Evolutionary conservation across 2,329 filamentous ascomycete species (phyloP), one percentile per base, ranked within the genome.

Genomic region (Epichloe gansuensis): DNA sequence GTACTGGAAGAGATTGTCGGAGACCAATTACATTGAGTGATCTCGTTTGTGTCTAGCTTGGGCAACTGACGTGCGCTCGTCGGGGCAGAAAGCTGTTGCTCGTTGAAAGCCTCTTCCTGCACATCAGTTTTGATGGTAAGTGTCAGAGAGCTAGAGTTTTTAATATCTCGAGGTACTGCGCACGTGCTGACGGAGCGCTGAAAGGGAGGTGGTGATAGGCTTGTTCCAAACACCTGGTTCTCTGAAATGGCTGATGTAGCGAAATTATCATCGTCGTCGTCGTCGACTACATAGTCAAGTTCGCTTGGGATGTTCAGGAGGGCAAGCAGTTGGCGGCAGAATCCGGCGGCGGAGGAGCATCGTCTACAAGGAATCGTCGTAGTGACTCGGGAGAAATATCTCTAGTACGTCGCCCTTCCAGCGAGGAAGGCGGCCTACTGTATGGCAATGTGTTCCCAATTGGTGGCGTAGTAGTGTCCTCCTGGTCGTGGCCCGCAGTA

Each of bases 181-280:
- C n/a, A 56, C 15, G 63, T 63, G 46, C 65, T 64, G 4, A 54
- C 57, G 17, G 58, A 59, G 23, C 73, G 71, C 55, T 70, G 71
- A 44, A 71, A 69, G 0, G 78, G 78, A 1, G 78, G 77, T 8
- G 78, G 77, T 2, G 78, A 80, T 15, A 81, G 65, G 42, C 69
- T 65, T 1, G 75, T 77, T 21, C 68, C 62, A 54, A 70, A 75
- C 1, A 69, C 62, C 23, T 70, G 66, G 2, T 55, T 68, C 51
- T 80, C 77, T 0, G 72, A 72, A 6, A 65, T 60, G 3, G 74
- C 72, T 1, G 75, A 75, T 4, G 71, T 74, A n/a, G 78, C 78
- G 59, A 83, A 83, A 65, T 82, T 82, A 57, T 81, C 77, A 58
- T 82, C 77, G 58, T 82, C 78, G 45, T 78, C 76, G 7, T 64